Percentiles rank a stretch among this genome's conserved stretches.
These are phyloP conservation scores for Postia placenta DNA, from an alignment of 768 basidiomycete species.

Conservation along the genomic window DNA sequence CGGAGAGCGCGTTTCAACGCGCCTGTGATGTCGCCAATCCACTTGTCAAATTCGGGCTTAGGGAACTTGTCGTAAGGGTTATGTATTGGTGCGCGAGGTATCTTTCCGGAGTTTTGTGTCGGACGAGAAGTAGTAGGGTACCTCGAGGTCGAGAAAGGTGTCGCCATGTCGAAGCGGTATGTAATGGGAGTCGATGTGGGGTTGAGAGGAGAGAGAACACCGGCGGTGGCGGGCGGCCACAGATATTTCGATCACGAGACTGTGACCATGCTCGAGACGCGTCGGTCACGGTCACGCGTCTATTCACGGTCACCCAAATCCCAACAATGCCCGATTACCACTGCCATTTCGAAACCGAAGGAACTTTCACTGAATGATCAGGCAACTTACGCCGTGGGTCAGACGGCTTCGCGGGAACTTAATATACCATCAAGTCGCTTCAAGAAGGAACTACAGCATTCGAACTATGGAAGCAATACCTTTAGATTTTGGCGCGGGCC, in stretches of 20 bases:
- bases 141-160: slow-evolving; percentile 13
- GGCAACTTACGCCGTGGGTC: neutral
- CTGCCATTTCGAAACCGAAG: neutral
- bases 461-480: slow-evolving; percentile 11
- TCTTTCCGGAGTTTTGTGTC: slow-evolving; percentile 17
- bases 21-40: slow-evolving; percentile 59
- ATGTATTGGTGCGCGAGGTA: slow-evolving; percentile 44
- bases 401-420: too few relatives aligned
- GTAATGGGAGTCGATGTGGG: too few relatives aligned
- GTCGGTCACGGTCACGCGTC: neutral
- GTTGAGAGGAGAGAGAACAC: too few relatives aligned
- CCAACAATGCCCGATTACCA: neutral
- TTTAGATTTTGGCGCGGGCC: slow-evolving; percentile 48
- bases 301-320: neutral
- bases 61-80: slow-evolving; percentile 76
- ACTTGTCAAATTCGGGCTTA: slow-evolving; percentile 61
- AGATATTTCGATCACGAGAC: too few relatives aligned
- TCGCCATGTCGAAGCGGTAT: too few relatives aligned
- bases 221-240: too few relatives aligned
- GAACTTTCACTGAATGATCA: neutral
- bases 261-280: too few relatives aligned
- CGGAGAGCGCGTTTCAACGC: slow-evolving; percentile 54
- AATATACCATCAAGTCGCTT: too few relatives aligned
- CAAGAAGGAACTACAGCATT: too few relatives aligned
- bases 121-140: slow-evolving; percentile 15